Evolutionary conservation across 1,284 basidiomycete species (phyloP), one percentile per base, ranked within the genome.

Genomic region (Pseudozyma pruni): DNA sequence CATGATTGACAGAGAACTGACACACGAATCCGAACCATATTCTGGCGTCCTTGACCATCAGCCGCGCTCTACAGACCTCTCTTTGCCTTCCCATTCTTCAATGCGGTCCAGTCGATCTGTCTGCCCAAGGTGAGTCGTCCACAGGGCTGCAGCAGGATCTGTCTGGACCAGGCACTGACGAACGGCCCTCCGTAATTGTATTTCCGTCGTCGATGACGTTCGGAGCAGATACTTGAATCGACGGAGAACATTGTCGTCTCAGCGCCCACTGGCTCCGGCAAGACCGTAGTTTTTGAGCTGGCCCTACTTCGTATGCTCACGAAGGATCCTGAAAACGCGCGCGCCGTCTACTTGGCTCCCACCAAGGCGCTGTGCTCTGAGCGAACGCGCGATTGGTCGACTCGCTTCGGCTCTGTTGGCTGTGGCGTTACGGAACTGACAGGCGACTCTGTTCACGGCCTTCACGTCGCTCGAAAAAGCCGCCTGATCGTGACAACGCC

Each of bases 281-380:
- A 76, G 46, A 72, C 78, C 48, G 92, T 91, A 0, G 83, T 98
- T 8, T 98, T 98, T 74, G 95, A 98, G 81, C 85, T 98, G 11
- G 89, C 91, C 0, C 90, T 97, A 46, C 88, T 98, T 46, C 88
- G 88, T 29, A 87, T 93, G 86, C 84, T 94, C 33, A 85, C 85
- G 46, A 83, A 85, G 46, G 83, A 63, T 3, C 29, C 57, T 8
- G 46, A 55, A 32, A 59, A 46, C 20, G 47, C 55, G 27, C 57
- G 91, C 83, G 92, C 91, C 55, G 89, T 98, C 20, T 98, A 98
- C 78, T 89, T 98, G 79, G 93, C 94, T 0, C 94, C 94, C 0
- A 96, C 93, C 1, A 95, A 96, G 47, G 79, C 82, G 0, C 84
- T 98, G 1, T 98, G 94, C 73, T 87, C 89, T 0, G 94, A 98